Evolutionary conservation across 306 rosid species (phyloP), one percentile per base, ranked within the genome.

Genomic region (Quercus ilex): DNA sequence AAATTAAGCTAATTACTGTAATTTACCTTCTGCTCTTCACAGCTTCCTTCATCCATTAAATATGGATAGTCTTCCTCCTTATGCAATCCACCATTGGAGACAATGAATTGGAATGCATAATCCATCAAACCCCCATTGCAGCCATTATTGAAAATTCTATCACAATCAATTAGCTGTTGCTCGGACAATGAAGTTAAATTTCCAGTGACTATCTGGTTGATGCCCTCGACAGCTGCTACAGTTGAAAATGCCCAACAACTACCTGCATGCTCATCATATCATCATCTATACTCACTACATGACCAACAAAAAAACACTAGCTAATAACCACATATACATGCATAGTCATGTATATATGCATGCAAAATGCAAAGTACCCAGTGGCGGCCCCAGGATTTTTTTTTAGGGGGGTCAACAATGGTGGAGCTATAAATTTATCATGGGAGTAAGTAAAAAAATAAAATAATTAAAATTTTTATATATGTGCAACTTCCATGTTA

Each of bases 221-320:
- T 89, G 56, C 97, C 93, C 81, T 91, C 97, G 17, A 89, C 91
- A 0, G 93, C 93, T 0, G 88, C 97, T 10, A 89, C 90, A 0
- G 93, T 89, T 1, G 97, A 89, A 83, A 91, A 91, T 58, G 97
- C 93, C 93, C 97, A 91, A 35, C 97, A 91, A 60, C 97, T 91
- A 38, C 96, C 93, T 91, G 84, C 78, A 89, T 46, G 71, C 52
- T 9, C 25, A 35, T 67, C 7, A 67, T 35, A 2, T 65, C 46
- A 65, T 65, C 21, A 18, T 18, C 46, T 65, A 17, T 31, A 18
- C 14, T 65, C 71, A 6, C 4, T 9, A 19, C 18, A 30, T 12
- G 53, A 49, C 12, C 53, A 49, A 49, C 53, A 49, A 49, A 13
- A 49, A 12, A 49, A 12, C 53, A 49, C 15, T 3, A 8, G 46